A percentile compares a stretch with the other conserved stretches of the same genome.
Conservation (phyloP, 108 stramenopile species). For the Skeletonema grethae region DNA sequence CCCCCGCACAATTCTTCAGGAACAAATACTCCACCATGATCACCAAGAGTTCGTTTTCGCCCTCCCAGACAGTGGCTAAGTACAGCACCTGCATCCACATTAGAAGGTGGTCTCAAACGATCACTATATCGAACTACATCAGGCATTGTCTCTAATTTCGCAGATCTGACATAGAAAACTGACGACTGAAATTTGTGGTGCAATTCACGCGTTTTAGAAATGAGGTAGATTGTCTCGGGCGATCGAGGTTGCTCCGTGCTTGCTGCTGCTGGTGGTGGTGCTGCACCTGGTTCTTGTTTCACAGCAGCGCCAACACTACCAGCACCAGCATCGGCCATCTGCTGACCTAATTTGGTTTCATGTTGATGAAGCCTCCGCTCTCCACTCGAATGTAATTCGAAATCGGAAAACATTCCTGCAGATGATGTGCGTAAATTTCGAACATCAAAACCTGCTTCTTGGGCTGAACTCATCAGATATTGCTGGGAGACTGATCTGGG, state of each 20-base stretch:
- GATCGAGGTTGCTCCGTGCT: constrained; percentile 25
- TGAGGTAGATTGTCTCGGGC: constrained; percentile 49
- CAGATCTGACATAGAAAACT: constrained; percentile 56
- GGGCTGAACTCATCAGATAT: constrained; percentile 65
- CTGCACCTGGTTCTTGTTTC: constrained; percentile 12
- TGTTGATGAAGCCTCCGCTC: constrained; percentile 10
- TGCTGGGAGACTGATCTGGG: constrained; percentile 56
- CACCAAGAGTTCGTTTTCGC: constrained; percentile 43
- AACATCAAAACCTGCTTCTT: constrained; percentile 73
- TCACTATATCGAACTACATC: constrained; percentile 69
- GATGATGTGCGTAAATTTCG: constrained; percentile 54
- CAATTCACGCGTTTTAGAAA: constrained; percentile 69
- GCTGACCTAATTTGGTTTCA: background rate
- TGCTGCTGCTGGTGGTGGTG: constrained; percentile 1
- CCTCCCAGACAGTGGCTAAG: constrained; percentile 42
- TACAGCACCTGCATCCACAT: constrained; percentile 38
- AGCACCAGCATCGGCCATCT: constrained; percentile 3
- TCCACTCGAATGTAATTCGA: constrained; percentile 62
- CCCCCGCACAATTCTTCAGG: constrained; percentile 60
- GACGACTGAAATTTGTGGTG: constrained; percentile 66
- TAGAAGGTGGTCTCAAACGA: constrained; percentile 33
- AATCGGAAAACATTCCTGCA: constrained; percentile 60
- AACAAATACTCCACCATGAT: constrained; percentile 43
- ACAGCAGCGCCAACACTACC: constrained; percentile 1
- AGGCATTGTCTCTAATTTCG: constrained; percentile 49